A percentile compares a stretch with the other conserved stretches of the same genome.
Conservation (phyloP, 768 basidiomycete genomes). For the Trametes cingulata region DNA sequence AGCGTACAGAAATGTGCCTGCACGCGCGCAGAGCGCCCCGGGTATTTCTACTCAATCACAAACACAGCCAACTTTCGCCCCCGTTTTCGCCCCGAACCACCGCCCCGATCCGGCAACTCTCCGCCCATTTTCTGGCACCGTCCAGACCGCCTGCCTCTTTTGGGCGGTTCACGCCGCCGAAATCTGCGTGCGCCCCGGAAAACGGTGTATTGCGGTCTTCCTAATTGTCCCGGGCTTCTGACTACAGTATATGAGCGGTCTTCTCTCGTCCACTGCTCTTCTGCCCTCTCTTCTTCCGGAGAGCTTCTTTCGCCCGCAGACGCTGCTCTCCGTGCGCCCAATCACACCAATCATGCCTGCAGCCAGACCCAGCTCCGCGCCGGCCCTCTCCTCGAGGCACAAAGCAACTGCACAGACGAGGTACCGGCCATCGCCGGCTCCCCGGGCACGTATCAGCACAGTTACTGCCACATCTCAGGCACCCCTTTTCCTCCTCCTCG, state of each 20-base stretch:
- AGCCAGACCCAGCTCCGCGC: not conserved
- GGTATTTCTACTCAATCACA: constrained; percentile 26
- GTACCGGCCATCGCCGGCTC: constrained; percentile 20
- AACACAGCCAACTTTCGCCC: constrained; percentile 20
- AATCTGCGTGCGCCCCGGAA: not conserved
- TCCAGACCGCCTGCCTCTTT: constrained; percentile 1
- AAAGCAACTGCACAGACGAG: constrained; percentile 2
- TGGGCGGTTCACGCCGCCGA: constrained; percentile 7
- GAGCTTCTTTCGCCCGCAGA: not conserved
- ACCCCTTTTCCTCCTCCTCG: constrained; percentile 4
- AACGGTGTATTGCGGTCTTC: not conserved
- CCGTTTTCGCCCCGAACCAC: constrained; percentile 14
- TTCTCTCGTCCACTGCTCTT: not conserved
- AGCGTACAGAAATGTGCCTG: constrained; percentile 29
- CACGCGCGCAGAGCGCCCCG: constrained; percentile 23
- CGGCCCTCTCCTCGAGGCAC: not conserved
- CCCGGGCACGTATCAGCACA: constrained; percentile 8
- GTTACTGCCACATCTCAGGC: constrained; percentile 16
- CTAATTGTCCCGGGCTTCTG: constrained; percentile 3
- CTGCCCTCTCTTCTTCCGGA: not conserved
- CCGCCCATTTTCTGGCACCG: constrained; percentile 2
- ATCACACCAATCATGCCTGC: too few relatives aligned
- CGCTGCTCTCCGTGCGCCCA: not conserved
- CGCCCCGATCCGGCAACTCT: not conserved
- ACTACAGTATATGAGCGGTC: not conserved